Percentiles rank a stretch among this genome's conserved stretches.
These are phyloP conservation scores for Xylariaceae sp. DNA, from an alignment of 2,329 filamentous ascomycete genomes.

Conservation along the genomic window DNA sequence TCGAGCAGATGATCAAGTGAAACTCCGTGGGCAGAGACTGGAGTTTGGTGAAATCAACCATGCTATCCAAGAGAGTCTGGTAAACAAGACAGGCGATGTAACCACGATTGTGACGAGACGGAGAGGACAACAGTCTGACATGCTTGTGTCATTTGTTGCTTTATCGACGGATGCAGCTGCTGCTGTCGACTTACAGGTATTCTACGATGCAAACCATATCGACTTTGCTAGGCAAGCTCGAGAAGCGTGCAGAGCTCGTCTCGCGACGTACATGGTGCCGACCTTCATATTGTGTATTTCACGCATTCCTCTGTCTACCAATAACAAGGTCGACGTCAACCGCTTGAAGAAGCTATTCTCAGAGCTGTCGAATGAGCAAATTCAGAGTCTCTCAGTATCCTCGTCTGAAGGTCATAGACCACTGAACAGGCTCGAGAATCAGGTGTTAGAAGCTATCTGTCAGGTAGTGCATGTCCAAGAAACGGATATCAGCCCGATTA, in stretches of 20 bases:
- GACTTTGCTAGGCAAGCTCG: constrained; percentile 44
- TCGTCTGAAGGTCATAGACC: constrained; percentile 17
- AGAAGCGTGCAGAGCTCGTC: constrained; percentile 59
- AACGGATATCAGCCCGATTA: constrained; percentile 44
- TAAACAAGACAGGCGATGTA: constrained; percentile 56
- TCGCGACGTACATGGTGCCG: constrained; percentile 87
- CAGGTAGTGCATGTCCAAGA: constrained; percentile 44
- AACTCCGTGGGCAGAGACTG: constrained; percentile 80
- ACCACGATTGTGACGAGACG: constrained; percentile 71
- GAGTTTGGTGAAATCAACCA: constrained; percentile 92
- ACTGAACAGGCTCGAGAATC: constrained; percentile 37
- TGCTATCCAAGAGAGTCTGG: constrained; percentile 59
- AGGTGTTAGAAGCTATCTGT: constrained; percentile 50
- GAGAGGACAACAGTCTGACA: constrained; percentile 67
- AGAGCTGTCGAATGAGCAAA: constrained; percentile 51
- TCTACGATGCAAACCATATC: constrained; percentile 33
- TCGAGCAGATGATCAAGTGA: constrained; percentile 85
- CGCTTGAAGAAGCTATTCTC: constrained; percentile 62
- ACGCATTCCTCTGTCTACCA: constrained; percentile 72
- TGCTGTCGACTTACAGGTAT: constrained; percentile 22
- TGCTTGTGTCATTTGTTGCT: constrained; percentile 66
- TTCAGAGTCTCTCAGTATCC: constrained; percentile 51
- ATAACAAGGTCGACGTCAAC: constrained; percentile 83
- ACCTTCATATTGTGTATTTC: constrained; percentile 72
- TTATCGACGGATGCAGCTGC: not conserved